Percentiles rank a stretch among this genome's conserved stretches.
Evolutionary conservation across 176 grass and related monocot genomes (phyloP).

Genomic region (Ananas comosus): DNA sequence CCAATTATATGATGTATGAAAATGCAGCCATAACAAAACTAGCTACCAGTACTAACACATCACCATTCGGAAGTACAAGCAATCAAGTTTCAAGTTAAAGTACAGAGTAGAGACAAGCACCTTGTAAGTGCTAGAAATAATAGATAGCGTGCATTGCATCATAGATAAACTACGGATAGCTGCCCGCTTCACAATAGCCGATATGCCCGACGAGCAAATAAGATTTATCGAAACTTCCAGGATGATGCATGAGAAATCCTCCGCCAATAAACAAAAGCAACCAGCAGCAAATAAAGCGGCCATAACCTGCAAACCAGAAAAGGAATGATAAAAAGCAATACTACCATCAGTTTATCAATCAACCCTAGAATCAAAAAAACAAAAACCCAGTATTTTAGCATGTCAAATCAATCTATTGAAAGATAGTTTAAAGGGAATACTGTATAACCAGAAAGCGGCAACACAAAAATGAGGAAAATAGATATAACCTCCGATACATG

Average conservation of each 20-base stretch:
- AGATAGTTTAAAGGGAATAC: not conserved
- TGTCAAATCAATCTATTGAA: not conserved
- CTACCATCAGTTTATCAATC: not conserved
- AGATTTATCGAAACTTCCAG: slow-evolving; percentile 43
- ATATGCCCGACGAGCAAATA: slow-evolving; percentile 25
- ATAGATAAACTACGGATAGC: slow-evolving; percentile 58
- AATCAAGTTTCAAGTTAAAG: too few species aligned
- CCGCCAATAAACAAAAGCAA: slow-evolving; percentile 54
- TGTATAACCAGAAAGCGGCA: not conserved
- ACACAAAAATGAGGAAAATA: not conserved
- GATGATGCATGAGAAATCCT: slow-evolving; percentile 64
- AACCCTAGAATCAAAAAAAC: not conserved
- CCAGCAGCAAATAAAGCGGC: slow-evolving; percentile 61
- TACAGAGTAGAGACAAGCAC: slow-evolving; percentile 22
- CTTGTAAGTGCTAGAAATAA: slow-evolving; percentile 65
- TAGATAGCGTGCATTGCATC: slow-evolving; percentile 49
- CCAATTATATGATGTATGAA: too few species aligned
- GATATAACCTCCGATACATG: slow-evolving; percentile 39
- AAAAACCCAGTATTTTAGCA: not conserved
- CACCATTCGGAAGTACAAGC: too few species aligned
- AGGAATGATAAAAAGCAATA: not conserved
- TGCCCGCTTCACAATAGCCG: slow-evolving; percentile 34
- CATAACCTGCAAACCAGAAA: slow-evolving; percentile 34
- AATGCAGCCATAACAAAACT: too few species aligned
- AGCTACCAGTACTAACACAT: too few species aligned